Conservation (phyloP, 2,329 filamentous ascomycete species). For the Hypomyces rosellus region DNA sequence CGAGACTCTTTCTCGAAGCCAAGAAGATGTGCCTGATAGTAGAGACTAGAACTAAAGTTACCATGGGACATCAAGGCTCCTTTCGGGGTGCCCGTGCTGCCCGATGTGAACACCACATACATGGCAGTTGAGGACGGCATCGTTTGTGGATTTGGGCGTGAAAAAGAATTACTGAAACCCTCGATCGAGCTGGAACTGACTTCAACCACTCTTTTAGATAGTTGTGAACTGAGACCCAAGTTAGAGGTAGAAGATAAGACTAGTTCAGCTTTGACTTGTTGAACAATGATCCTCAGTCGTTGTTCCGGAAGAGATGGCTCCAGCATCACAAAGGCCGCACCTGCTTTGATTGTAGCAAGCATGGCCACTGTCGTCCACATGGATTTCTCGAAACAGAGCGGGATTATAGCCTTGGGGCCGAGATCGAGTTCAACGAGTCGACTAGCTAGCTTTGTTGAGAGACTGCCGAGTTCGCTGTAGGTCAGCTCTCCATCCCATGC, state of each 20-base stretch:
- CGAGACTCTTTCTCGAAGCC: no score
- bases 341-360: conserved; percentile 8
- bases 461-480: conserved; percentile 15
- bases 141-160: neutral
- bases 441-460: conserved; percentile 1
- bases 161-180: no score
- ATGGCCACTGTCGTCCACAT: conserved; percentile 12
- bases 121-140: neutral
- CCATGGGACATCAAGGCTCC: conserved; percentile 30
- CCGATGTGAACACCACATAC: conserved; percentile 44
- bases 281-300: no score
- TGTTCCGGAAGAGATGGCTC: no score
- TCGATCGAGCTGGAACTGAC: no score
- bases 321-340: no score
- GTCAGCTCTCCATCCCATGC: conserved; percentile 19
- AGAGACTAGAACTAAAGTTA: neutral
- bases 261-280: no score
- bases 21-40: neutral
- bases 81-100: conserved; percentile 44
- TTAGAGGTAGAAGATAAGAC: no score
- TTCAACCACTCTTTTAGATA: no score
- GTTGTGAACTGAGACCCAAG: no score
- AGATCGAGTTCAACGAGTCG: conserved; percentile 16
- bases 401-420: conserved; percentile 14
- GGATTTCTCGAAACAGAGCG: conserved; percentile 14